These are phyloP conservation scores for Yarrowia osloensis DNA, from an alignment of 805 yeast genomes.

Conservation along the genomic window DNA sequence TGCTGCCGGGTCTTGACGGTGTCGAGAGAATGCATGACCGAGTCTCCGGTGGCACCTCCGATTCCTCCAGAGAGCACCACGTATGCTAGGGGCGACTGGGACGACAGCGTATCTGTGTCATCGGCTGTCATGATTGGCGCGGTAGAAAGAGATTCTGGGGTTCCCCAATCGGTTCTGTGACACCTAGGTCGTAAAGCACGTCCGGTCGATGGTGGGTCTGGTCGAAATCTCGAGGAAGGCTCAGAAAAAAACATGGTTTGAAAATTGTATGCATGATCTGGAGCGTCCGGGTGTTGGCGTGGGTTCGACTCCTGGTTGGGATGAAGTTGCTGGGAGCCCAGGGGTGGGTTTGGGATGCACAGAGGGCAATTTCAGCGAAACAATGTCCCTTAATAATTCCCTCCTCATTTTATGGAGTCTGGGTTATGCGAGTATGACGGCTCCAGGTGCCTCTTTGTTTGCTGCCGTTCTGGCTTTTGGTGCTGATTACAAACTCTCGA, in stretches of 20 bases:
- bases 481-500: not conserved
- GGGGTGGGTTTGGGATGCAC: not conserved
- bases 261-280: constrained; percentile 21
- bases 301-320: not conserved
- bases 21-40: constrained; percentile 92
- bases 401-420: not conserved
- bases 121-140: constrained; percentile 18
- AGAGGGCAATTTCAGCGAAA: not conserved
- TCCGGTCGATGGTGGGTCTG: not conserved
- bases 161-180: constrained; percentile 19
- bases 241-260: constrained; percentile 17
- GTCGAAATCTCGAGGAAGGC: constrained; percentile 21
- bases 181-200: constrained; percentile 5
- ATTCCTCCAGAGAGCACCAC: constrained; percentile 76
- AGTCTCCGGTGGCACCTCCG: constrained; percentile 92
- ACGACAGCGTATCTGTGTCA: constrained; percentile 16
- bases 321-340: too few relatives aligned
- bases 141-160: constrained; percentile 2
- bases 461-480: not conserved
- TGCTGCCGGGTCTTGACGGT: constrained; percentile 97
- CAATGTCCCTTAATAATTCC: not conserved
- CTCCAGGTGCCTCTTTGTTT: not conserved
- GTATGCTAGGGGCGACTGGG: constrained; percentile 16
- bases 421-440: not conserved
- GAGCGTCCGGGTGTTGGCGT: not conserved